Conservation (phyloP, 2,329 filamentous ascomycete genomes). For the Huntiella decipiens region DNA sequence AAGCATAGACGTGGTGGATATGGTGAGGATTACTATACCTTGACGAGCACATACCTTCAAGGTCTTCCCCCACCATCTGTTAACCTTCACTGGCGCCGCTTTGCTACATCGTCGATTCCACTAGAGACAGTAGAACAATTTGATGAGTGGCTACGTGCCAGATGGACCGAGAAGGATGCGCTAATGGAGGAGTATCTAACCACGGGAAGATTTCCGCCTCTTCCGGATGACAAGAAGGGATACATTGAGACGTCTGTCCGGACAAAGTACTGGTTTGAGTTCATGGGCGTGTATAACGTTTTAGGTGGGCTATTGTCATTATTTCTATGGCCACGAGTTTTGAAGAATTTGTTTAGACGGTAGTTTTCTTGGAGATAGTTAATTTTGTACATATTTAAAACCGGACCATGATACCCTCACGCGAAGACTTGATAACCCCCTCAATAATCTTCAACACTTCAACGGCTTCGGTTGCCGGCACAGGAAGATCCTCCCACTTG, state of each 20-base stretch:
- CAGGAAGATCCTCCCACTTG: slow-evolving; percentile 31
- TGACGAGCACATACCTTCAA: slow-evolving; percentile 73
- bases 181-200: slow-evolving; percentile 66
- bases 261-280: slow-evolving; percentile 10
- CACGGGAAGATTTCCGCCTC: slow-evolving; percentile 58
- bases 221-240: slow-evolving; percentile 6
- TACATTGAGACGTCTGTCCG: slow-evolving; percentile 11
- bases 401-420: slow-evolving; percentile 19
- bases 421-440: slow-evolving; percentile 30
- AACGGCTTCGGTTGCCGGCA: slow-evolving; percentile 31
- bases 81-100: slow-evolving; percentile 91
- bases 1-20: slow-evolving; percentile 48
- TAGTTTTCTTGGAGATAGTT: slow-evolving; percentile 8
- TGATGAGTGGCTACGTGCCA: slow-evolving; percentile 63
- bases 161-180: slow-evolving; percentile 85
- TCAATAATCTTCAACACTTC: slow-evolving; percentile 36
- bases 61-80: slow-evolving; percentile 83
- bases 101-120: slow-evolving; percentile 62
- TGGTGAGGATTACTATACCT: slow-evolving; percentile 78
- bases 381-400: slow-evolving; percentile 1
- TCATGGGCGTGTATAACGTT: slow-evolving; percentile 11
- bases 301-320: slow-evolving; percentile 5
- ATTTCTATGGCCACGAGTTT: too few relatives aligned
- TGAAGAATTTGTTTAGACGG: not conserved
- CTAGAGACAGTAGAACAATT: slow-evolving; percentile 56